These are phyloP conservation scores for Ogataea trehalophila DNA, from an alignment of 805 yeast genomes.

Conservation along the genomic window DNA sequence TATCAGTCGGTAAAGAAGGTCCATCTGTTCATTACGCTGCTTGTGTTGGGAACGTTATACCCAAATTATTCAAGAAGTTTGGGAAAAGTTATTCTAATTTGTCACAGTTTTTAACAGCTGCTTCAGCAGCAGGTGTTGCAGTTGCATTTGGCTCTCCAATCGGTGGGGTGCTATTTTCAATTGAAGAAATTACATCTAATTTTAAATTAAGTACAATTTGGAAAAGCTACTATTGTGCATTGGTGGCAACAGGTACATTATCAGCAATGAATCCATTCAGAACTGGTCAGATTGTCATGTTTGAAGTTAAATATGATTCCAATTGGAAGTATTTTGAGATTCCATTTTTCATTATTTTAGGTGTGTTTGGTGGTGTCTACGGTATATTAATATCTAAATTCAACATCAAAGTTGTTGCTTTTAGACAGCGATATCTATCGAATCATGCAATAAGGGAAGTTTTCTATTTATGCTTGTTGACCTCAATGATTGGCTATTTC, in stretches of 20 bases:
- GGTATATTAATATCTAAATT: conserved; percentile 74
- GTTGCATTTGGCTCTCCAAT: conserved; percentile 97
- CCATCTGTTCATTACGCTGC: conserved; percentile 98
- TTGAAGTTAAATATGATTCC: conserved; percentile 83
- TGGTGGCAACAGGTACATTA: conserved; percentile 79
- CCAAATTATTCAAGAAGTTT: conserved; percentile 46
- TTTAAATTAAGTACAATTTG: conserved; percentile 78
- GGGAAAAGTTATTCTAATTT: conserved; percentile 39
- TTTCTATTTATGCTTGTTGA: conserved; percentile 54
- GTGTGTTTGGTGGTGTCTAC: conserved; percentile 87
- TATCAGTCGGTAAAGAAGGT: conserved; percentile 96
- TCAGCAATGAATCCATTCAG: conserved; percentile 86
- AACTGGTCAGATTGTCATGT: conserved; percentile 90
- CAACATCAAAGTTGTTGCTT: conserved; percentile 71
- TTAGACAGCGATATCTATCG: conserved; percentile 65
- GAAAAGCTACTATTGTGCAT: conserved; percentile 87
- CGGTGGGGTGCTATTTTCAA: conserved; percentile 90
- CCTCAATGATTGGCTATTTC: conserved; percentile 76
- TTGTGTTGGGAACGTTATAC: conserved; percentile 83
- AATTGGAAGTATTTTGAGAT: conserved; percentile 86
- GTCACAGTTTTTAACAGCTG: conserved; percentile 73
- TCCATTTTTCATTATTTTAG: conserved; percentile 72
- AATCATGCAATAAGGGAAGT: conserved; percentile 68
- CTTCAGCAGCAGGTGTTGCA: conserved; percentile 97
- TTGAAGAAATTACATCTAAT: conserved; percentile 81